Evolutionary conservation across 2,329 filamentous ascomycete genomes (phyloP).

Genomic region (Diaporthe citri): DNA sequence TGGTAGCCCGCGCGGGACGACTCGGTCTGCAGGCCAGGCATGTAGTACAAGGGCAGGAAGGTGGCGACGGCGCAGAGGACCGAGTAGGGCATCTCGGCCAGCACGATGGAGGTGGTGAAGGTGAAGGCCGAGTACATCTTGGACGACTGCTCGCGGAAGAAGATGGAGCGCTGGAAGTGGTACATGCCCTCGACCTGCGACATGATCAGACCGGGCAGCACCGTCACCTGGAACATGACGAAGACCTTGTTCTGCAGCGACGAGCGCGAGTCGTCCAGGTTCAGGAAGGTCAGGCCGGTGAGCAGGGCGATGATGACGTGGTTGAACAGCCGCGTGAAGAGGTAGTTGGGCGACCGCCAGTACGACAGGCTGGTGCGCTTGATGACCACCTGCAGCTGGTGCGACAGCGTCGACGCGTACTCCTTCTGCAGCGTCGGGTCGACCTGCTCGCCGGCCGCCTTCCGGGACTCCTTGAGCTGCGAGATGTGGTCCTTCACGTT

Average conservation of each 20-base stretch:
- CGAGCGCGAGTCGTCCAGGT: conserved; percentile 80
- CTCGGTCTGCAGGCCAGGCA: conserved; percentile 77
- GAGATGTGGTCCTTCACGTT: conserved; percentile 75
- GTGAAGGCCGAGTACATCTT: conserved; percentile 89
- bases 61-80: conserved; percentile 84
- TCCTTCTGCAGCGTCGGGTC: conserved; percentile 74
- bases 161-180: conserved; percentile 82
- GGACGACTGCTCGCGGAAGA: conserved; percentile 86
- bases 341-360: conserved; percentile 90
- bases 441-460: conserved; percentile 53
- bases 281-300: conserved; percentile 83
- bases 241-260: conserved; percentile 90
- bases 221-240: conserved; percentile 89
- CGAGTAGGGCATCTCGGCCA: conserved; percentile 88
- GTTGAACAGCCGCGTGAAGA: conserved; percentile 88
- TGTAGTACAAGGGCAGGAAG: conserved; percentile 87
- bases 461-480: conserved; percentile 73
- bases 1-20: conserved; percentile 82
- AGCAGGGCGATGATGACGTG: conserved; percentile 83
- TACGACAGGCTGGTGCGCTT: conserved; percentile 81
- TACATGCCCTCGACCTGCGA: conserved; percentile 89
- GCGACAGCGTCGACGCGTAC: conserved; percentile 83
- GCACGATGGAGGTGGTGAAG: conserved; percentile 82
- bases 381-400: conserved; percentile 83
- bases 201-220: conserved; percentile 85